A percentile compares a stretch with the other conserved stretches of the same genome.
Evolutionary conservation across 495 filamentous ascomycete species (phyloP).

Genomic region (Xylaria flabelliformis): DNA sequence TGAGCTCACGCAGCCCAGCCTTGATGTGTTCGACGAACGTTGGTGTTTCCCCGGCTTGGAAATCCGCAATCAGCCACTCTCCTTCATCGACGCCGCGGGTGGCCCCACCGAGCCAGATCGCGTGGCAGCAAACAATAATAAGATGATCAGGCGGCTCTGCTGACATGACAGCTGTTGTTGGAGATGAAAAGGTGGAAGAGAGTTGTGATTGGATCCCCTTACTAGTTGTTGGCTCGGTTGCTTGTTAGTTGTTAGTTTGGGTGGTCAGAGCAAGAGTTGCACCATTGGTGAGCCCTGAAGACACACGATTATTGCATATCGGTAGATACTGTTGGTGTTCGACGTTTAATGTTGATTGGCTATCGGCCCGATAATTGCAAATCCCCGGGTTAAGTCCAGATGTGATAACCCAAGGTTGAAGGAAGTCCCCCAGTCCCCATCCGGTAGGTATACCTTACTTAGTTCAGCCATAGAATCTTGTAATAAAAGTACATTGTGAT

Average conservation of each 20-base stretch:
- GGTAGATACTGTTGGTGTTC: background rate
- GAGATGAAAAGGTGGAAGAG: background rate
- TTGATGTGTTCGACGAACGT: slow-evolving; percentile 76
- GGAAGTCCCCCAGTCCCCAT: background rate
- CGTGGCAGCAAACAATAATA: slow-evolving; percentile 82
- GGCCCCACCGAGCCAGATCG: slow-evolving; percentile 74
- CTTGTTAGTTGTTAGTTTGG: background rate
- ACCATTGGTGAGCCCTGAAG: background rate
- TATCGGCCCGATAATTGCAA: slow-evolving; percentile 20
- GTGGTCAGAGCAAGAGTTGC: background rate
- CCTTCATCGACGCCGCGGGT: slow-evolving; percentile 61
- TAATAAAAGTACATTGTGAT: background rate
- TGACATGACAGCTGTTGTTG: slow-evolving; percentile 1
- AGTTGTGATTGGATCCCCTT: background rate
- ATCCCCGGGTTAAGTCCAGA: background rate
- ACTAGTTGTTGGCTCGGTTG: too few relatives aligned
- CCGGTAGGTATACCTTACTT: background rate
- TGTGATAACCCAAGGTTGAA: background rate
- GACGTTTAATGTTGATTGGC: background rate
- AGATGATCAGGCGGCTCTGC: slow-evolving; percentile 51
- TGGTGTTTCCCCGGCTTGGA: slow-evolving; percentile 73
- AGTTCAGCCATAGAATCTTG: slow-evolving; percentile 2
- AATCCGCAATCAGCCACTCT: slow-evolving; percentile 77
- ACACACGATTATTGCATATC: slow-evolving; percentile 16
- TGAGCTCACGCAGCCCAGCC: slow-evolving; percentile 61